These are phyloP conservation scores for Candida insectorum DNA, from an alignment of 805 yeast species.

Conservation along the genomic window DNA sequence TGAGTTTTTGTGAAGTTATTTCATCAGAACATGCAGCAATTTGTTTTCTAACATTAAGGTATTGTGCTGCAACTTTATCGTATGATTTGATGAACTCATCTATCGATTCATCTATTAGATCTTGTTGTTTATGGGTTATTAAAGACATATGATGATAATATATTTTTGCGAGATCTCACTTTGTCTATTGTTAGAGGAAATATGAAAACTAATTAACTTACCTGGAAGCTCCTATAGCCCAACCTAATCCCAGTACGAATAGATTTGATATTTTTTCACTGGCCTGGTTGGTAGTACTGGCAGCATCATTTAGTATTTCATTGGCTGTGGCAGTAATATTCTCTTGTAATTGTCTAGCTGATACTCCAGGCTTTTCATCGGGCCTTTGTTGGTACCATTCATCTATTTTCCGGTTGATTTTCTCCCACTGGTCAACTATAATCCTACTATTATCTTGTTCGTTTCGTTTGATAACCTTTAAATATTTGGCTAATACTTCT, in stretches of 20 bases:
- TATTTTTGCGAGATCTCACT: no score
- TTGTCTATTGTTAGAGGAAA: no score
- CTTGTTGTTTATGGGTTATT: constrained; percentile 29
- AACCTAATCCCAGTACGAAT: constrained; percentile 54
- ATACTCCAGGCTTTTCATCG: constrained; percentile 2
- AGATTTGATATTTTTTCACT: constrained; percentile 48
- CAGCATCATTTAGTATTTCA: constrained; percentile 28
- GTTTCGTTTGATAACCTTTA: constrained; percentile 30
- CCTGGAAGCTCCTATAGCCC: constrained; percentile 57
- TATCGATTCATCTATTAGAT: constrained; percentile 29
- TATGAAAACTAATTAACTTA: no score
- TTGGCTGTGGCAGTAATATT: constrained; percentile 16
- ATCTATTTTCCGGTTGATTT: constrained; percentile 28
- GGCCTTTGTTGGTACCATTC: constrained; percentile 6
- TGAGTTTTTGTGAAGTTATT: constrained; percentile 18
- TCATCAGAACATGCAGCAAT: constrained; percentile 9
- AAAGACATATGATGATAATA: no score
- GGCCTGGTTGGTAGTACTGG: constrained; percentile 30
- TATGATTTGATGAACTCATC: constrained; percentile 25
- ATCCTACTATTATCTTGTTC: constrained; percentile 41
- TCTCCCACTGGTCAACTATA: constrained; percentile 63
- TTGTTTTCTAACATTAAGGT: constrained; percentile 32
- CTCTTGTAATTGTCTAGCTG: constrained; percentile 7
- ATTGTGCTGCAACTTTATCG: constrained; percentile 31
- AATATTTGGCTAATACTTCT: constrained; percentile 48